Conservation (phyloP, 805 yeast species). For the Lachancea lanzarotensis region DNA sequence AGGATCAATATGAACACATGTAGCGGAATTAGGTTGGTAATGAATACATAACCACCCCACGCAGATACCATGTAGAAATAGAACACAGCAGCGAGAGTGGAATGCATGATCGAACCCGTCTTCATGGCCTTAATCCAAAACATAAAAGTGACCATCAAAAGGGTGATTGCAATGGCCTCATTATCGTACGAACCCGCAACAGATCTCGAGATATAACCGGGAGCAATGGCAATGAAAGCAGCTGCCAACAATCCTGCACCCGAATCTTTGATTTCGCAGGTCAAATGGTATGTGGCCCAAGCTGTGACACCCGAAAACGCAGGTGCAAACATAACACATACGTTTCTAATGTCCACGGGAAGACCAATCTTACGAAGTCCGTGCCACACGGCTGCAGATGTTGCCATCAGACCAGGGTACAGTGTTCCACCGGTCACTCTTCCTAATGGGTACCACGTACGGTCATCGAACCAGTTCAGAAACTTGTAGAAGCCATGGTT, state of each 20-base stretch:
- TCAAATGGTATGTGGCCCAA: conserved; percentile 76
- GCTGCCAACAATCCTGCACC: conserved; percentile 91
- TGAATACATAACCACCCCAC: conserved; percentile 99
- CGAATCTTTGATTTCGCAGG: conserved; percentile 82
- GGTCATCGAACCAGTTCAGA: conserved; percentile 96
- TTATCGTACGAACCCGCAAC: conserved; percentile 99
- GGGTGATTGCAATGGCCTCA: conserved; percentile 96
- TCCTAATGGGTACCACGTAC: conserved; percentile 99
- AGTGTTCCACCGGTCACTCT: conserved; percentile 98
- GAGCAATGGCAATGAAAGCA: conserved; percentile 93
- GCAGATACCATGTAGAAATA: conserved; percentile 99
- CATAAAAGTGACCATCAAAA: conserved; percentile 91
- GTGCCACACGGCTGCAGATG: conserved; percentile 87
- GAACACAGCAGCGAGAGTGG: conserved; percentile 73
- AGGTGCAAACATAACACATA: conserved; percentile 94
- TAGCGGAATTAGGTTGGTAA: conserved; percentile 92
- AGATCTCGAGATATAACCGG: conserved; percentile 96
- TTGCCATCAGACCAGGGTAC: conserved; percentile 97
- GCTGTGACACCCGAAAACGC: conserved; percentile 94
- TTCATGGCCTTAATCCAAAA: conserved; percentile 94
- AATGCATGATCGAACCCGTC: conserved; percentile 81
- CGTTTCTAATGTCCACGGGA: conserved; percentile 90
- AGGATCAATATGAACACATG: conserved; percentile 84
- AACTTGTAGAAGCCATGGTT: conserved; percentile 81
- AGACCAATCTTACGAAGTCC: conserved; percentile 55